phyloP scores from a whole-genome alignment of 306 rosid species.

The Cucurbita pepo region DNA sequence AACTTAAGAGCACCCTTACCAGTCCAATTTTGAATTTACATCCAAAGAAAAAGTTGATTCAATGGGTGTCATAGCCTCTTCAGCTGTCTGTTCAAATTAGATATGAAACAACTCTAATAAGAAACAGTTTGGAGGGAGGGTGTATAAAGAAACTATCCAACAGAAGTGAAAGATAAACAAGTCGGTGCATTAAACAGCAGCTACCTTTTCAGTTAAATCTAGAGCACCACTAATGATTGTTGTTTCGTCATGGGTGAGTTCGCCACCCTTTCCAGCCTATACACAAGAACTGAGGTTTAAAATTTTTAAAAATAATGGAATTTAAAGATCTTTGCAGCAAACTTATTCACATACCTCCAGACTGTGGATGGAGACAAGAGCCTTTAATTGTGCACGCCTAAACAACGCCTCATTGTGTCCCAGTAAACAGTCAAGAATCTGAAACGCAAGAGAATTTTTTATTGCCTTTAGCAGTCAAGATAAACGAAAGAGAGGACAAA shows the following conservation, averaged over 20 bases:
- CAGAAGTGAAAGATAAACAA: not conserved
- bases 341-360: slow-evolving; percentile 45
- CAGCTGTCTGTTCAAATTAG: slow-evolving; percentile 55
- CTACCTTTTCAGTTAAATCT: slow-evolving; percentile 87
- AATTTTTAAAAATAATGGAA: not conserved
- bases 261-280: slow-evolving; percentile 98
- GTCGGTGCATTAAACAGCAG: not conserved
- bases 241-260: slow-evolving; percentile 91
- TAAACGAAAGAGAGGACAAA: not conserved
- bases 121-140: not conserved
- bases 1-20: slow-evolving; percentile 28
- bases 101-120: not conserved
- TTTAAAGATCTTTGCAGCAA: not conserved
- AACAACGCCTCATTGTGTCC: slow-evolving; percentile 89
- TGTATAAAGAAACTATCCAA: not conserved
- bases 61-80: slow-evolving; percentile 95
- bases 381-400: slow-evolving; percentile 91
- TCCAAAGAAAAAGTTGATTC: slow-evolving; percentile 90
- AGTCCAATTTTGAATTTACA: slow-evolving; percentile 85
- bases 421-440: slow-evolving; percentile 64
- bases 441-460: slow-evolving; percentile 8
- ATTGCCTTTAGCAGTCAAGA: slow-evolving; percentile 2
- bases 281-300: not conserved
- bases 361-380: slow-evolving; percentile 82
- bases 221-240: slow-evolving; percentile 92